Conservation (phyloP, 495 filamentous ascomycete species). For the Podospora conica region DNA sequence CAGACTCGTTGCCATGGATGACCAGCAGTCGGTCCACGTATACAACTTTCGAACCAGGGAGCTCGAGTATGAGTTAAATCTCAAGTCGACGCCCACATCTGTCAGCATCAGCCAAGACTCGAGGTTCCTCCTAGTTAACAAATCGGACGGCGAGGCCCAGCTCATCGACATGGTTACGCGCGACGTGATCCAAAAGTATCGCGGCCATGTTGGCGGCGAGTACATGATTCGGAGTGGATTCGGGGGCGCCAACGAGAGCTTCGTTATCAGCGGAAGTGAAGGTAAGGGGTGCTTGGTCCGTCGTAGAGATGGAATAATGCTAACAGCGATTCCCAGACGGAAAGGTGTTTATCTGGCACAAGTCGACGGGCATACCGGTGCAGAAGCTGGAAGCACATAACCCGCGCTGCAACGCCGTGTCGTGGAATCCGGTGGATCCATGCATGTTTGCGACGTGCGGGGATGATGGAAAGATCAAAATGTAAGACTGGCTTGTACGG, state of each 20-base stretch:
- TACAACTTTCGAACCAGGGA: slow-evolving; percentile 72
- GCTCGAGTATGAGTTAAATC: slow-evolving; percentile 63
- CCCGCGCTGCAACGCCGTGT: slow-evolving; percentile 78
- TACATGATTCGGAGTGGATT: slow-evolving; percentile 77
- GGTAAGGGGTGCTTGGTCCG: slow-evolving; percentile 45
- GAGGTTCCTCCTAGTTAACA: slow-evolving; percentile 72
- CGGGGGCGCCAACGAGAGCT: slow-evolving; percentile 85
- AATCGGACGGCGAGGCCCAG: slow-evolving; percentile 65
- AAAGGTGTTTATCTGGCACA: slow-evolving; percentile 80
- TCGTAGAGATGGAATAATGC: not conserved
- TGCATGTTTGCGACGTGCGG: slow-evolving; percentile 87
- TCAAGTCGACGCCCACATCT: slow-evolving; percentile 65
- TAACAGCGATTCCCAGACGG: slow-evolving; percentile 19
- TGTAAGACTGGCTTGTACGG: slow-evolving; percentile 49
- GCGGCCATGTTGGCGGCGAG: slow-evolving; percentile 62
- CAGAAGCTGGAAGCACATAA: slow-evolving; percentile 70
- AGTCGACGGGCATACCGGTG: slow-evolving; percentile 66
- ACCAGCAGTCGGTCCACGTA: slow-evolving; percentile 63
- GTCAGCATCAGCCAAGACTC: slow-evolving; percentile 78
- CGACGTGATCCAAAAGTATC: slow-evolving; percentile 63
- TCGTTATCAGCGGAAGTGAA: slow-evolving; percentile 87
- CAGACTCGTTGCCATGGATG: slow-evolving; percentile 70
- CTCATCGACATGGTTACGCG: slow-evolving; percentile 70
- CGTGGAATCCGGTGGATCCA: slow-evolving; percentile 81
- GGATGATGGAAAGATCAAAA: slow-evolving; percentile 78